Conservation (phyloP, 768 basidiomycete genomes). For the Psilocybe tampanensis region DNA sequence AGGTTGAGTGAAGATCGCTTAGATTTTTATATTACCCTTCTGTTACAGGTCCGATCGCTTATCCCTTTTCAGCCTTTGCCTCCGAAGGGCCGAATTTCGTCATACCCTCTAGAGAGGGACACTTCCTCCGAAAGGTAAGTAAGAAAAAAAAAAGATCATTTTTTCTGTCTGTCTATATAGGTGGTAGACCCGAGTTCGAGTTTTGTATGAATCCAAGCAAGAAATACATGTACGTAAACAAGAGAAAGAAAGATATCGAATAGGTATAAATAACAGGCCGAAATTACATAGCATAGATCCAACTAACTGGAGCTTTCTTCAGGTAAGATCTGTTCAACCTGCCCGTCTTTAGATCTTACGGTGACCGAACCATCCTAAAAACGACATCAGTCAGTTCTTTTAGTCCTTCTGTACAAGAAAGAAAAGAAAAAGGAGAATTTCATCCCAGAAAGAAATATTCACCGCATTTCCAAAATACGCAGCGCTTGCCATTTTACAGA, state of each 20-base stretch:
- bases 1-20: neutral
- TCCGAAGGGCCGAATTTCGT: slow-evolving; percentile 9
- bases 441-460: slow-evolving; percentile 18
- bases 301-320: neutral
- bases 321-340: slow-evolving; percentile 15
- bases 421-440: too few relatives aligned
- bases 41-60: slow-evolving; percentile 6
- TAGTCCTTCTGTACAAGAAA: neutral
- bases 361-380: slow-evolving; percentile 16
- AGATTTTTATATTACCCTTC: slow-evolving; percentile 7
- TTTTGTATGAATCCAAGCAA: too few relatives aligned
- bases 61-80: neutral
- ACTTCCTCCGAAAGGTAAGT: neutral
- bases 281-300: neutral
- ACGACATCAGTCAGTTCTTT: too few relatives aligned
- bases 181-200: neutral
- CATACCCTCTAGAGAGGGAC: neutral
- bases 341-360: slow-evolving; percentile 11
- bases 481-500: slow-evolving; percentile 89
- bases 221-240: too few relatives aligned
- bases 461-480: slow-evolving; percentile 97
- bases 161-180: neutral
- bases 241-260: neutral
- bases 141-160: neutral
- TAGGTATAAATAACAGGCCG: slow-evolving; percentile 2